Evolutionary conservation across 768 basidiomycete genomes (phyloP).

Genomic region (Lanmaoa pseudosensibilis): DNA sequence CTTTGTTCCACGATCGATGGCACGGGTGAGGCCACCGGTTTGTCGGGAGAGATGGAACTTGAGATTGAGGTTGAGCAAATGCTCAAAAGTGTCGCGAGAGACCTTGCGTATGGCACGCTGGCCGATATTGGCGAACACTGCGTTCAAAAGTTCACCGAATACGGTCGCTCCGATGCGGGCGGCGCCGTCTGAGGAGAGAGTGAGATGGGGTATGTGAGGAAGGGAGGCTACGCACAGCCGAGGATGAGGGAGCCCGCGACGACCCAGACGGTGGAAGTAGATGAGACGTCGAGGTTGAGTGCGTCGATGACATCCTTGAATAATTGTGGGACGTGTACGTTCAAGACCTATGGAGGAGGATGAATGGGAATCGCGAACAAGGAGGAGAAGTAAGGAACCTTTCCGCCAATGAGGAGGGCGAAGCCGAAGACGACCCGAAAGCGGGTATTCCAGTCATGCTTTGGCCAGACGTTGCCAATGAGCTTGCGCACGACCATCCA

Average conservation of each 20-base stretch:
- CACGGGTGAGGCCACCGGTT: conserved; percentile 93
- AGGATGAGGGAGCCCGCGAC: conserved; percentile 87
- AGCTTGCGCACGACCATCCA: conserved; percentile 84
- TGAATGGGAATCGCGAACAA: background rate
- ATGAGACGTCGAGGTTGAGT: conserved; percentile 78
- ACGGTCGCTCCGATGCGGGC: conserved; percentile 89
- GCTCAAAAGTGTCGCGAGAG: conserved; percentile 93
- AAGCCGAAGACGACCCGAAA: conserved; percentile 82
- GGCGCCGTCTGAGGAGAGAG: conserved; percentile 65
- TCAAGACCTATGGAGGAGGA: conserved; percentile 63
- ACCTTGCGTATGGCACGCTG: conserved; percentile 94
- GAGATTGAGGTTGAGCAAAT: conserved; percentile 86
- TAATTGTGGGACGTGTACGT: conserved; percentile 96
- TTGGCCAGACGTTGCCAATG: conserved; percentile 92
- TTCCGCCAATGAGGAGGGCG: conserved; percentile 75
- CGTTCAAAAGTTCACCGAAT: conserved; percentile 90
- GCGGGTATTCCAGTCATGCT: conserved; percentile 78
- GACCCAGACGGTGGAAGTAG: conserved; percentile 81
- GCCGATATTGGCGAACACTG: conserved; percentile 93
- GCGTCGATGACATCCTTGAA: conserved; percentile 93
- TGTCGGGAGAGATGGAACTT: conserved; percentile 91
- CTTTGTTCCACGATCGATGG: conserved; percentile 98
- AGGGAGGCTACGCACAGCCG: conserved; percentile 66
- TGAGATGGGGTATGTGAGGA: background rate
- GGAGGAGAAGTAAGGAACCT: conserved; percentile 49